phyloP scores from a whole-genome alignment of 2,329 filamentous ascomycete species.

The Leptoxyphium fumago region DNA sequence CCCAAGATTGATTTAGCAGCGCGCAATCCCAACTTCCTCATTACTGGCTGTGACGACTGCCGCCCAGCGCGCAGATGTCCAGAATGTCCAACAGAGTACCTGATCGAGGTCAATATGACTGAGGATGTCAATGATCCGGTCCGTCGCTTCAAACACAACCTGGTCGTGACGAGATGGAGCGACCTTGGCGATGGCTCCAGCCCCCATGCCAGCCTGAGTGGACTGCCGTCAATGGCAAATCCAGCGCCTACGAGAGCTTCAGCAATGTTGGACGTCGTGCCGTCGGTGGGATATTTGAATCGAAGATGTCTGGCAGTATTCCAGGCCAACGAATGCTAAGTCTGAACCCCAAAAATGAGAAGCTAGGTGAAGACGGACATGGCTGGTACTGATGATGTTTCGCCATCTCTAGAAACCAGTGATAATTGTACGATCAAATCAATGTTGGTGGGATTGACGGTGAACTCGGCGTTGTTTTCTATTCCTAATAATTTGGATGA shows the following conservation, averaged over 20 bases:
- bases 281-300: constrained; percentile 45
- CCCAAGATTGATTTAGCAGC: constrained; percentile 18
- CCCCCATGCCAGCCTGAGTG: constrained; percentile 37
- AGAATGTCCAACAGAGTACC: constrained; percentile 47
- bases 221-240: constrained; percentile 38
- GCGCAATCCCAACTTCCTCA: constrained; percentile 30
- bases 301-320: constrained; percentile 36
- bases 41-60: constrained; percentile 40
- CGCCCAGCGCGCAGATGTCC: constrained; percentile 46
- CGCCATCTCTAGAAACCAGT: not conserved
- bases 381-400: constrained; percentile 39
- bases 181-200: constrained; percentile 43
- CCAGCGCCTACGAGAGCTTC: constrained; percentile 38
- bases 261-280: constrained; percentile 36
- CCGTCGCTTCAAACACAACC: constrained; percentile 41
- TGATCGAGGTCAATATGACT: constrained; percentile 44
- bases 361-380: constrained; percentile 39
- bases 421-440: too few relatives aligned
- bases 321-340: constrained; percentile 44
- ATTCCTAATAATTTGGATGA: too few relatives aligned
- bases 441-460: too few relatives aligned
- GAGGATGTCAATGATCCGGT: constrained; percentile 35
- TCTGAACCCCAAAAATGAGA: constrained; percentile 42
- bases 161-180: constrained; percentile 47
- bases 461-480: too few relatives aligned